Evolutionary conservation across 345 rosid species (phyloP).

Genomic region (Pistacia integerrima): DNA sequence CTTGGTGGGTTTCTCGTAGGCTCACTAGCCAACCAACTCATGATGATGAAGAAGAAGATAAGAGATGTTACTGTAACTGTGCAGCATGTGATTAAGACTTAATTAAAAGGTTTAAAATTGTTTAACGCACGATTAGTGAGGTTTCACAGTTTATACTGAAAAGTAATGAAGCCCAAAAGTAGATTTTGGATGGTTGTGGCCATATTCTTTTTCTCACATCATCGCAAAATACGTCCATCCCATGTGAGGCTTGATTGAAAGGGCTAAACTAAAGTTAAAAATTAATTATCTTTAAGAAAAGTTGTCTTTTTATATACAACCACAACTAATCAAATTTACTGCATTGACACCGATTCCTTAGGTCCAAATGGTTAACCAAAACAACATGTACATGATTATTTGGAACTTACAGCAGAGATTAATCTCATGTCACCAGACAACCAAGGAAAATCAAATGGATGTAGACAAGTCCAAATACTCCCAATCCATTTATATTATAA

Average conservation of each 20-base stretch:
- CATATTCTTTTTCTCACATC: too few relatives aligned
- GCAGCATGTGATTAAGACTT: slow-evolving; percentile 8
- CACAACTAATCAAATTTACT: too few relatives aligned
- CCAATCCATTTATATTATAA: not conserved
- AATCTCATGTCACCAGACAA: not conserved
- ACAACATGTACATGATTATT: too few relatives aligned
- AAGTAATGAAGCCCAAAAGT: too few relatives aligned
- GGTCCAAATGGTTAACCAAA: too few relatives aligned
- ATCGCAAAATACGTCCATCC: not conserved
- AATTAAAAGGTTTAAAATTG: not conserved
- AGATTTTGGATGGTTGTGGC: too few relatives aligned
- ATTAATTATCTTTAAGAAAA: not conserved
- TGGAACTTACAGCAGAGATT: not conserved
- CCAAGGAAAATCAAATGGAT: not conserved
- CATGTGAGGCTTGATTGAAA: not conserved
- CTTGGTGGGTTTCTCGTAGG: too few relatives aligned
- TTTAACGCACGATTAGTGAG: not conserved
- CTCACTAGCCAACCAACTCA: not conserved
- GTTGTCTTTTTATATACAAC: not conserved
- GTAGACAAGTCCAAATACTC: not conserved
- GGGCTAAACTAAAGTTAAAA: not conserved
- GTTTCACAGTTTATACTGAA: not conserved
- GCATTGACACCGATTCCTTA: too few relatives aligned
- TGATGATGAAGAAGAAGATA: not conserved
- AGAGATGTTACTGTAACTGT: not conserved